Percentiles rank a stretch among this genome's conserved stretches.
Conservation (phyloP, 192 early-diverging fungal genomes). For the Funneliformis mosseae region DNA sequence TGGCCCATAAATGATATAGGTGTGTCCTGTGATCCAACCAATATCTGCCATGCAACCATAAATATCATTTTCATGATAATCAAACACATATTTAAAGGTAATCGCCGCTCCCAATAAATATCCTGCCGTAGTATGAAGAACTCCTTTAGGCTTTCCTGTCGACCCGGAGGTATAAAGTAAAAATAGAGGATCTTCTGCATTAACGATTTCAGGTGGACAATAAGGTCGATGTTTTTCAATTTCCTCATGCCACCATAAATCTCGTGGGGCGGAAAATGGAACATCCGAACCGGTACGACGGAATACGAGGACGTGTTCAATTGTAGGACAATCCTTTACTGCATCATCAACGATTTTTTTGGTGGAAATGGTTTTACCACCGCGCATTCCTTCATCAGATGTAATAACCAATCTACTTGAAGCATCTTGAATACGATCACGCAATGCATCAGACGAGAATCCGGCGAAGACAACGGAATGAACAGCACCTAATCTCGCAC, state of each 20-base stretch:
- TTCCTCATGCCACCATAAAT: constrained; percentile 97
- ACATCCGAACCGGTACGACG: constrained; percentile 86
- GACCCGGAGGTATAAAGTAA: constrained; percentile 94
- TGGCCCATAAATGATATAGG: constrained; percentile 94
- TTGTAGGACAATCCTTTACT: constrained; percentile 71
- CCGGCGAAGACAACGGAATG: constrained; percentile 98
- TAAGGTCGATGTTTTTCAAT: constrained; percentile 79
- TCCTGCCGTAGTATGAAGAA: constrained; percentile 92
- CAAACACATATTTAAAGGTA: constrained; percentile 93
- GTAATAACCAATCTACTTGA: constrained; percentile 83
- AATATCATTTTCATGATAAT: constrained; percentile 85
- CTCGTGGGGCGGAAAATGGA: constrained; percentile 73
- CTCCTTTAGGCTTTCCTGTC: constrained; percentile 90
- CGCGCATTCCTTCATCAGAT: constrained; percentile 92
- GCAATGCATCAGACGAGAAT: constrained; percentile 90
- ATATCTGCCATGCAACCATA: constrained; percentile 97
- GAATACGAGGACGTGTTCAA: constrained; percentile 87
- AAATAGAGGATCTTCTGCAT: constrained; percentile 92
- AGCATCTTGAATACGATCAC: constrained; percentile 89
- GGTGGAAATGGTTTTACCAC: constrained; percentile 83
- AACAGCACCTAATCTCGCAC: constrained; percentile 88
- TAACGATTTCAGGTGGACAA: constrained; percentile 84
- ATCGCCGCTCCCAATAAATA: constrained; percentile 89
- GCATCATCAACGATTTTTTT: constrained; percentile 96
- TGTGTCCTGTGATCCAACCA: constrained; percentile 87